Percentiles rank a stretch among this genome's conserved stretches.
Evolutionary conservation across 495 filamentous ascomycete species (phyloP).

Genomic region (Talaromyces liani): DNA sequence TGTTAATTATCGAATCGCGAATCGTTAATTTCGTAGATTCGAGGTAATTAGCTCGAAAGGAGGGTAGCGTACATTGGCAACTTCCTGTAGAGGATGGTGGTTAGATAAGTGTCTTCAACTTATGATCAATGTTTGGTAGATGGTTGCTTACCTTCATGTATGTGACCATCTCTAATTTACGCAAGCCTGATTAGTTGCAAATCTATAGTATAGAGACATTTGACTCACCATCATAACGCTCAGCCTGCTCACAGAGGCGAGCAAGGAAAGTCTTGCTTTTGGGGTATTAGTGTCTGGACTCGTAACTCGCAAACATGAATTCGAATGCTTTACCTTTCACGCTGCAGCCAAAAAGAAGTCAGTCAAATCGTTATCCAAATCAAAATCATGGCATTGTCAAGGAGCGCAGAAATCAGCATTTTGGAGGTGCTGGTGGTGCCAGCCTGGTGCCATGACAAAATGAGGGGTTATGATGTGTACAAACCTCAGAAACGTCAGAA

Average conservation of each 20-base stretch:
- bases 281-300: background rate
- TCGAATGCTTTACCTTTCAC: slow-evolving; percentile 64
- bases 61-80: slow-evolving; percentile 72
- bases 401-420: background rate
- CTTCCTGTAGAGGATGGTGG: slow-evolving; percentile 53
- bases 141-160: slow-evolving; percentile 85
- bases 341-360: slow-evolving; percentile 40
- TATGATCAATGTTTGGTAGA: slow-evolving; percentile 11
- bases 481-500: slow-evolving; percentile 47
- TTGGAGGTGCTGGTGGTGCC: background rate
- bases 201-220: background rate
- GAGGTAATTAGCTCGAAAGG: background rate
- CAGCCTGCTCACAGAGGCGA: slow-evolving; percentile 99
- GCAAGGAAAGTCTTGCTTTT: slow-evolving; percentile 99
- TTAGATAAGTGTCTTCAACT: slow-evolving; percentile 24
- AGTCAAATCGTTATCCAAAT: background rate
- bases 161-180: slow-evolving; percentile 82
- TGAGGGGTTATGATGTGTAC: slow-evolving; percentile 30
- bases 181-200: slow-evolving; percentile 16
- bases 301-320: background rate
- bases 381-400: background rate
- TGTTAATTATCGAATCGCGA: background rate
- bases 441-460: slow-evolving; percentile 13
- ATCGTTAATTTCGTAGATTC: background rate
- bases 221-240: slow-evolving; percentile 93